A percentile compares a stretch with the other conserved stretches of the same genome.
phyloP scores from a whole-genome alignment of 768 basidiomycete genomes.

The Rhodosporidiobolus sp. region DNA sequence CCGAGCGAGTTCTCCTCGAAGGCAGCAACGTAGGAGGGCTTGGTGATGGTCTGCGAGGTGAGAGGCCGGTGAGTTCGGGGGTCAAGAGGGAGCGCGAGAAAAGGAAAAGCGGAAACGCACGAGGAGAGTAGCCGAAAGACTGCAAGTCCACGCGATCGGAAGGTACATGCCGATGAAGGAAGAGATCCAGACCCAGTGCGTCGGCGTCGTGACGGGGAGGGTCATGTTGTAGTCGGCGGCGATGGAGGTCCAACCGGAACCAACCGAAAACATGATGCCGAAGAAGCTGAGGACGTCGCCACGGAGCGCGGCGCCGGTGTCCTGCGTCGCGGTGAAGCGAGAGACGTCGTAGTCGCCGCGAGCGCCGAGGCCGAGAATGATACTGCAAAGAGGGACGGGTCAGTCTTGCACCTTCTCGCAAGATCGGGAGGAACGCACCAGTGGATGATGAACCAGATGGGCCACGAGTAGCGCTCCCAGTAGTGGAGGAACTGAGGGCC shows the following conservation, averaged over 20 bases:
- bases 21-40: slow-evolving; percentile 51
- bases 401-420: background rate
- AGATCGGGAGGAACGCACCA: background rate
- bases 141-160: slow-evolving; percentile 30
- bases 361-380: slow-evolving; percentile 57
- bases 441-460: slow-evolving; percentile 53
- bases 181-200: slow-evolving; percentile 21
- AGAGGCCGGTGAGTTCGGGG: slow-evolving; percentile 51
- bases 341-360: slow-evolving; percentile 55
- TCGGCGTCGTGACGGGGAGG: slow-evolving; percentile 49
- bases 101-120: slow-evolving; percentile 16
- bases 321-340: slow-evolving; percentile 54
- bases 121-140: slow-evolving; percentile 6
- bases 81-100: slow-evolving; percentile 48
- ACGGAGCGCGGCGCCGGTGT: slow-evolving; percentile 53
- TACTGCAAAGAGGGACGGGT: slow-evolving; percentile 43
- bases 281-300: slow-evolving; percentile 59
- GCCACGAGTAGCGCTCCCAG: slow-evolving; percentile 62
- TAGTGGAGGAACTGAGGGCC: slow-evolving; percentile 51
- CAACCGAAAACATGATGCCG: slow-evolving; percentile 44
- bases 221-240: slow-evolving; percentile 54
- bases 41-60: slow-evolving; percentile 39
- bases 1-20: slow-evolving; percentile 53
- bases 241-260: slow-evolving; percentile 51
- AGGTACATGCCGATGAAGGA: slow-evolving; percentile 51